These are phyloP conservation scores for Mikania micrantha DNA, from an alignment of 129 eudicot species.

Conservation along the genomic window DNA sequence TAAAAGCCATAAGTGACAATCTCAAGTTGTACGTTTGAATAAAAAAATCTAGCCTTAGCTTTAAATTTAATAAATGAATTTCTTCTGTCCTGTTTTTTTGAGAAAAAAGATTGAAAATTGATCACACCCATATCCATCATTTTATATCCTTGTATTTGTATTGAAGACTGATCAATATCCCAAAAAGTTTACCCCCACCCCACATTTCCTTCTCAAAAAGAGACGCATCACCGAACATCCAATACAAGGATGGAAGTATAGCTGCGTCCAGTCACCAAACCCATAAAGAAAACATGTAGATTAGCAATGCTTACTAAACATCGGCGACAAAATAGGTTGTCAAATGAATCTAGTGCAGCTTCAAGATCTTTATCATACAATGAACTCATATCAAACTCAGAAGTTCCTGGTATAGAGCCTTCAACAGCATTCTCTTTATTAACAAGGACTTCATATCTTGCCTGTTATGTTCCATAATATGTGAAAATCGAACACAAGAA, in stretches of 20 bases:
- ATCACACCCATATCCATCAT: too few relatives aligned
- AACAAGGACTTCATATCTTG: constrained; percentile 72
- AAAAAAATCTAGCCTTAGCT: neutral
- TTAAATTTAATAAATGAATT: neutral
- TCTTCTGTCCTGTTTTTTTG: too few relatives aligned
- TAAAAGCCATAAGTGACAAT: neutral
- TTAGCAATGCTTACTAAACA: constrained; percentile 60
- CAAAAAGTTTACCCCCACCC: too few relatives aligned
- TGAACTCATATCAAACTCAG: constrained; percentile 48
- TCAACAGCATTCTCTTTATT: constrained; percentile 37
- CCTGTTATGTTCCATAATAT: constrained; percentile 70
- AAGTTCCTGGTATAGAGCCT: constrained; percentile 31
- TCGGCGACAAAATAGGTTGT: constrained; percentile 95
- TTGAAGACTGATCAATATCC: too few relatives aligned
- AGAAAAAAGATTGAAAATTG: too few relatives aligned
- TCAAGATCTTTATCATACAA: constrained; percentile 84
- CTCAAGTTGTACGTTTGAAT: neutral
- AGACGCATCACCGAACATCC: constrained; percentile 1
- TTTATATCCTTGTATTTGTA: neutral
- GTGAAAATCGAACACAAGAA: constrained; percentile 51
- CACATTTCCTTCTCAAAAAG: too few relatives aligned
- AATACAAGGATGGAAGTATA: constrained; percentile 7
- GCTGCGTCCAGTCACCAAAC: neutral
- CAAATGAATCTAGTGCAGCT: constrained; percentile 95
- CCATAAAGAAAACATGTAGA: constrained; percentile 2